phyloP scores from a whole-genome alignment of 1,284 basidiomycete species.

The Peniophora sp. region DNA sequence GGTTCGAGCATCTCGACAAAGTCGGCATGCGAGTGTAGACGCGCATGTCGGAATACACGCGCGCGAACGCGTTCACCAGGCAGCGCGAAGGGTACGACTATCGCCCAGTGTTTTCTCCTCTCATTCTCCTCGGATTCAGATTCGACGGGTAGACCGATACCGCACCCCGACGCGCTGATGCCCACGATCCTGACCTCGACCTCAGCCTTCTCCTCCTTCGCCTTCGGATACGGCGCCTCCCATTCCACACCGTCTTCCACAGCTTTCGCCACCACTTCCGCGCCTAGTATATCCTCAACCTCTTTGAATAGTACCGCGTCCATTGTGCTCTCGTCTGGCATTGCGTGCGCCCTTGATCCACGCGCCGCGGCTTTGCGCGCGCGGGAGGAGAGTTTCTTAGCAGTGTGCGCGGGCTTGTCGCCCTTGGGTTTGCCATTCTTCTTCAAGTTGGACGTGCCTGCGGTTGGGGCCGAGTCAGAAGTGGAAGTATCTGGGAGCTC shows the following conservation, averaged over 20 bases:
- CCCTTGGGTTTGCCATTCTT: too few species aligned
- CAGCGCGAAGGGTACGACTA: slow-evolving; percentile 77
- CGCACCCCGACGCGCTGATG: slow-evolving; percentile 28
- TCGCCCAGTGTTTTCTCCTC: slow-evolving; percentile 61
- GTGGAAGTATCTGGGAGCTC: too few species aligned
- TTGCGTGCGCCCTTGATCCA: slow-evolving; percentile 5
- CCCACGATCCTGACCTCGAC: slow-evolving; percentile 56
- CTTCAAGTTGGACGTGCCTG: too few species aligned
- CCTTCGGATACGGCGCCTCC: slow-evolving; percentile 43
- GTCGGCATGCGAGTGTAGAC: slow-evolving; percentile 72
- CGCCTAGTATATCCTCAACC: slow-evolving; percentile 59
- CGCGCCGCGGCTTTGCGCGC: slow-evolving; percentile 19
- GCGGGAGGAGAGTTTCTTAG: slow-evolving; percentile 1
- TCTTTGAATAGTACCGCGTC: slow-evolving; percentile 77
- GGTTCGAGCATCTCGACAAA: slow-evolving; percentile 64
- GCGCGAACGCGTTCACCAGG: slow-evolving; percentile 75
- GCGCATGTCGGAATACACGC: slow-evolving; percentile 58
- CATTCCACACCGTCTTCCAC: slow-evolving; percentile 44
- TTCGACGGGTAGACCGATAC: too few species aligned
- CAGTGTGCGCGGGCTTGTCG: too few species aligned
- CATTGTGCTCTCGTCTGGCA: slow-evolving; percentile 58
- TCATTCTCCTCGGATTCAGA: slow-evolving; percentile 39
- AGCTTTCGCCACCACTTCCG: slow-evolving; percentile 44
- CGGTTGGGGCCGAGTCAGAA: too few species aligned
- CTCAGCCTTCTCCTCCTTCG: slow-evolving; percentile 54